Conservation (phyloP, 2,329 filamentous ascomycete genomes). For the Alternaria gansuensis region DNA sequence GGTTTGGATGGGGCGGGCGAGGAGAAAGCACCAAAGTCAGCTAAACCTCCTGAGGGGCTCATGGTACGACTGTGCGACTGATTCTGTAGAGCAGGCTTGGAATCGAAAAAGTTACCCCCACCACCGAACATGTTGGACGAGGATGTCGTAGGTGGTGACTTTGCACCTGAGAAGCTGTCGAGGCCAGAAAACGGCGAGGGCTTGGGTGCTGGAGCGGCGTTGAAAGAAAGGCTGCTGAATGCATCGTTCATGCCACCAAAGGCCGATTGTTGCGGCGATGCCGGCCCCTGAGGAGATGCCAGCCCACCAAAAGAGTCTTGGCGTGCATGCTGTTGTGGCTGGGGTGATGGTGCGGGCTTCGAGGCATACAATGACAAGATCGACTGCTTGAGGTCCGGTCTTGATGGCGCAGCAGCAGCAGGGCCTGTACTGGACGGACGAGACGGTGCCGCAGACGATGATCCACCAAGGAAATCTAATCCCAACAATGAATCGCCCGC, state of each 20-base stretch:
- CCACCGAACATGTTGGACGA: conserved; percentile 63
- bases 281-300: conserved; percentile 55
- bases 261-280: conserved; percentile 53
- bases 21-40: conserved; percentile 72
- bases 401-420: conserved; percentile 69
- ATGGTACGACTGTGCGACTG: conserved; percentile 59
- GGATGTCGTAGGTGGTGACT: conserved; percentile 54
- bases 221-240: conserved; percentile 75
- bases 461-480: conserved; percentile 86
- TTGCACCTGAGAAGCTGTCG: conserved; percentile 60
- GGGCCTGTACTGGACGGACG: conserved; percentile 83
- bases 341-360: conserved; percentile 71
- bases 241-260: conserved; percentile 80
- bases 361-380: conserved; percentile 95
- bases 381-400: conserved; percentile 95
- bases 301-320: conserved; percentile 59
- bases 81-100: conserved; percentile 61
- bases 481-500: conserved; percentile 86
- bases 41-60: conserved; percentile 65
- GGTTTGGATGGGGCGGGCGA: conserved; percentile 61
- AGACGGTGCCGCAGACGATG: conserved; percentile 71
- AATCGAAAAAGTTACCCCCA: conserved; percentile 85
- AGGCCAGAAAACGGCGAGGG: conserved; percentile 71
- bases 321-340: conserved; percentile 62
- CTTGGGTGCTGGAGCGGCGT: conserved; percentile 60